Evolutionary conservation across 169 alveolate genomes (phyloP), one percentile per base, ranked within the genome.

Genomic region (Babesia bigemina): DNA sequence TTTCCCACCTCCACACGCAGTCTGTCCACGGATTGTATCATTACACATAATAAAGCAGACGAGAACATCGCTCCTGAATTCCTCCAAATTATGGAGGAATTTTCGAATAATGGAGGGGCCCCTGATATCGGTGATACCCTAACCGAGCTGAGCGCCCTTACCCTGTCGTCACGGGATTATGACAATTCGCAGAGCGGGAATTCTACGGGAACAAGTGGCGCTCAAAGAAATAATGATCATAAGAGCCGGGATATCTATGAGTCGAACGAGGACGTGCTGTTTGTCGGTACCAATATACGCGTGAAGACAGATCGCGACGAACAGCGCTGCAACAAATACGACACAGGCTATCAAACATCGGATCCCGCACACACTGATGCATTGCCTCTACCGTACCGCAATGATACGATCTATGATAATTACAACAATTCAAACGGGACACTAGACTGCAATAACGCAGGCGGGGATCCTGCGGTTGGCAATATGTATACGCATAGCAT

Each of bases 211-310:
- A 44, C n/a, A 49, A 13, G 28, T 19, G 24, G n/a, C 19, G 11
- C 29, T n/a, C 42, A 28, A 28, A 24, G 48, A 26, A 28, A 42
- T 26, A 7, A 3, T 6, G 45, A 36, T 39, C n/a, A 6, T 0
- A 26, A 19, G 13, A n/a, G 33, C 0, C 59, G 13, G n/a, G 39
- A 63, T 7, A 45, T 63, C 44, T 59, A 58, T 39, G 55, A 21
- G 16, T 14, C 47, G 8, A 59, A 63, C 63, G 85, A 81, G 45
- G 88, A 81, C 12, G 77, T 81, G 17, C 47, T 81, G 65, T 72
- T 66, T 7, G 55, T 74, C 14, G 88, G 88, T 9, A 71, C 70
- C 26, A 81, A 55, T 57, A 81, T 81, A 11, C 24, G 36, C 33
- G 88, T 81, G 26, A 81, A 81, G 75, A 57, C 28, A 8, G 88